These are phyloP conservation scores for Hypomontagnella monticulosa DNA, from an alignment of 495 filamentous ascomycete species.

Conservation along the genomic window DNA sequence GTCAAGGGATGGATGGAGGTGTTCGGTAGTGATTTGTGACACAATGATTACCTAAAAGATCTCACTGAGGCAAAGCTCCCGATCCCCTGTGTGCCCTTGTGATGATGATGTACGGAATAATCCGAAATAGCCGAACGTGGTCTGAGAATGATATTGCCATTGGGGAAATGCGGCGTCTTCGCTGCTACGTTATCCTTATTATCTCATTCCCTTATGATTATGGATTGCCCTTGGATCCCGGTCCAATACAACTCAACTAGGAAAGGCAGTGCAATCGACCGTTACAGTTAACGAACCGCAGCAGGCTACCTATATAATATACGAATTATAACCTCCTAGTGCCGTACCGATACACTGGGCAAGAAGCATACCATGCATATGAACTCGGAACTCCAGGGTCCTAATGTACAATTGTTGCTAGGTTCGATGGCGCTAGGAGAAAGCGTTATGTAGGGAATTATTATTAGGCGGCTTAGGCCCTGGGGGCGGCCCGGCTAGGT, in stretches of 20 bases:
- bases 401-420: not conserved
- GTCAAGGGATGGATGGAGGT: not conserved
- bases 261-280: not conserved
- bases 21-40: not conserved
- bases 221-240: not conserved
- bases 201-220: too few species aligned
- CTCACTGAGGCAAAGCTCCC: not conserved
- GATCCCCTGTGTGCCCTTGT: too few species aligned
- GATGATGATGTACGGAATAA: too few species aligned
- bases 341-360: conserved; percentile 10
- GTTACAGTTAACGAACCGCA: not conserved
- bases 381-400: not conserved
- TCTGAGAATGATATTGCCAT: too few species aligned
- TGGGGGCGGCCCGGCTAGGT: too few species aligned
- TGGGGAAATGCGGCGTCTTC: too few species aligned
- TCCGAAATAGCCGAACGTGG: too few species aligned
- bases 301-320: conserved; percentile 1
- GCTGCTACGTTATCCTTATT: too few species aligned
- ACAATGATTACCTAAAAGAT: not conserved
- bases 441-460: too few species aligned
- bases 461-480: too few species aligned
- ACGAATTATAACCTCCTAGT: conserved; percentile 3
- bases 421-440: not conserved
- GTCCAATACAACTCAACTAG: not conserved
- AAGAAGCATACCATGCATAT: not conserved